Conservation (phyloP, 2,329 filamentous ascomycete species). For the Chlorencoelia australis region DNA sequence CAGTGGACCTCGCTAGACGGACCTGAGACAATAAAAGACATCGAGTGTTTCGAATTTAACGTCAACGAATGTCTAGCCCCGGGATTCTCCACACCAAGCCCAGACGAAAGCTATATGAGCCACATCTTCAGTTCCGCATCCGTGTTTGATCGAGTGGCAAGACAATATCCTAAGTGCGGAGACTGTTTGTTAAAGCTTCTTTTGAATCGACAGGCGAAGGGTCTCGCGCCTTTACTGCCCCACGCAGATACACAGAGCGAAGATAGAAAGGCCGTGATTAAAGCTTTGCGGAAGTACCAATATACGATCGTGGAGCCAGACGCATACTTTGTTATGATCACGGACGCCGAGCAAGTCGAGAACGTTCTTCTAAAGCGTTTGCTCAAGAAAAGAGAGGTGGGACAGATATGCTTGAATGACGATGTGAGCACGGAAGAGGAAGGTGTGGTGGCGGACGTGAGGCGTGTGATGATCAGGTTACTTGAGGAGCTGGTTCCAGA, state of each 20-base stretch:
- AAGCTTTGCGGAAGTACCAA: slow-evolving; percentile 33
- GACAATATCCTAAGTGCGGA: slow-evolving; percentile 31
- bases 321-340: slow-evolving; percentile 34
- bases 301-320: slow-evolving; percentile 33
- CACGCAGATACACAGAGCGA: slow-evolving; percentile 22
- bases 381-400: slow-evolving; percentile 26
- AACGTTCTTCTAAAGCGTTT: slow-evolving; percentile 29
- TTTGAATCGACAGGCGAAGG: slow-evolving; percentile 28
- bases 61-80: slow-evolving; percentile 33
- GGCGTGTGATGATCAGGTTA: slow-evolving; percentile 28
- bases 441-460: slow-evolving; percentile 27
- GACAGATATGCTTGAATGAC: slow-evolving; percentile 35
- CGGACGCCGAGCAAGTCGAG: slow-evolving; percentile 34
- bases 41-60: slow-evolving; percentile 32
- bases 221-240: slow-evolving; percentile 31
- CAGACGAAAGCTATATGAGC: slow-evolving; percentile 28
- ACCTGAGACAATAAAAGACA: slow-evolving; percentile 30
- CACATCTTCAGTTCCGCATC: slow-evolving; percentile 31
- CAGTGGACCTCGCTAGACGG: slow-evolving; percentile 35
- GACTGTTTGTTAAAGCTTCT: slow-evolving; percentile 34
- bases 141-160: slow-evolving; percentile 31
- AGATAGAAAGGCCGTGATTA: slow-evolving; percentile 28
- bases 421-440: slow-evolving; percentile 32
- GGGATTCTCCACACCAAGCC: slow-evolving; percentile 30
- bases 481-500: slow-evolving; percentile 26